A percentile compares a stretch with the other conserved stretches of the same genome.
Conservation (phyloP, 768 basidiomycete genomes). For the Chiua virens region DNA sequence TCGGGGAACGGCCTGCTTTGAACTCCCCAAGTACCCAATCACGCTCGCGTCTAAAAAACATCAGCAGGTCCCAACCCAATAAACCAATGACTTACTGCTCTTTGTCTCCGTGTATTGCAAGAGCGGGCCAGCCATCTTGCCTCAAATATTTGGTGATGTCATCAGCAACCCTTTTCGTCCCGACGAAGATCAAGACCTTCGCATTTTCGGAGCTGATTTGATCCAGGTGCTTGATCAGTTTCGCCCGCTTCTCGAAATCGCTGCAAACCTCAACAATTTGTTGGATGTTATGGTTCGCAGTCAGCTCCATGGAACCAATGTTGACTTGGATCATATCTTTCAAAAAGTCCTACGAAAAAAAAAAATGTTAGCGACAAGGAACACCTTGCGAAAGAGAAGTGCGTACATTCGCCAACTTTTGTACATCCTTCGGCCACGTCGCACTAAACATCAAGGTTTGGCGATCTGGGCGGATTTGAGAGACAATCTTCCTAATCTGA, state of each 20-base stretch:
- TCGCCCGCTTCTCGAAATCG: conserved; percentile 95
- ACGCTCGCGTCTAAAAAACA: conserved; percentile 76
- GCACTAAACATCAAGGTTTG: conserved; percentile 99
- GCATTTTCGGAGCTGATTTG: conserved; percentile 96
- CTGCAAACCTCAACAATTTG: conserved; percentile 97
- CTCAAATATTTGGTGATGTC: conserved; percentile 98
- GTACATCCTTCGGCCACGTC: conserved; percentile 99
- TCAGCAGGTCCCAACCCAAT: not conserved
- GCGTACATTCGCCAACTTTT: conserved; percentile 86
- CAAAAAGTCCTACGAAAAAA: conserved; percentile 74
- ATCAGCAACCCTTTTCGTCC: conserved; percentile 96
- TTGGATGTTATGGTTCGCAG: conserved; percentile 96
- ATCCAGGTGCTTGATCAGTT: conserved; percentile 95
- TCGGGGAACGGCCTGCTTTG: conserved; percentile 96
- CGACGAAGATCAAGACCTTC: conserved; percentile 98
- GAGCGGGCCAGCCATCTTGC: conserved; percentile 99
- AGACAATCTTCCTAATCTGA: conserved; percentile 96
- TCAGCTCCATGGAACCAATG: conserved; percentile 97
- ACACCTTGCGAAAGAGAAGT: not conserved
- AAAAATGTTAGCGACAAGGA: not conserved
- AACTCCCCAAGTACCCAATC: conserved; percentile 99
- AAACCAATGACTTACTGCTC: conserved; percentile 69
- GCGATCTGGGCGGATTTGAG: conserved; percentile 96
- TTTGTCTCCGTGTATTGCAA: conserved; percentile 99
- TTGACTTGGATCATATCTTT: conserved; percentile 98